These are phyloP conservation scores for Leccinum variabile DNA, from an alignment of 1,284 basidiomycete species.

Conservation along the genomic window DNA sequence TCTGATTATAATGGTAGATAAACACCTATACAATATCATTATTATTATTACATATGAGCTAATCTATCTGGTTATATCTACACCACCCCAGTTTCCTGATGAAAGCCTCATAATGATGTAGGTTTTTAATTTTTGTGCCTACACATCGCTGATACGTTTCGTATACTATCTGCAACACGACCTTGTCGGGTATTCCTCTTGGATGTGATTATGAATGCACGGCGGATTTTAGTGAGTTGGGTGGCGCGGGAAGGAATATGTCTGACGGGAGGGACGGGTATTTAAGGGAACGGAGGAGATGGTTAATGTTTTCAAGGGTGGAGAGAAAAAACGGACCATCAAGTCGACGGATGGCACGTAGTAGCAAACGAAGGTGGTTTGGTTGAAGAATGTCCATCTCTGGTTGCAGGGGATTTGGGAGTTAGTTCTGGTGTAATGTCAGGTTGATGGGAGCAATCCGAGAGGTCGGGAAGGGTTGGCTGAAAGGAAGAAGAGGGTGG, in stretches of 20 bases:
- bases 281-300: constrained; percentile 58
- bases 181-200: constrained; percentile 52
- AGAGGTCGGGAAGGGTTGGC: constrained; percentile 35
- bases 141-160: constrained; percentile 80
- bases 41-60: no score
- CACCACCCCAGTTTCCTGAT: no score
- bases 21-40: no score
- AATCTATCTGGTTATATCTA: no score
- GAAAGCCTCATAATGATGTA: constrained; percentile 71
- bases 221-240: constrained; percentile 49
- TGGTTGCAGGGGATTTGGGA: constrained; percentile 17
- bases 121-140: constrained; percentile 62
- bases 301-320: constrained; percentile 58
- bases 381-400: constrained; percentile 20
- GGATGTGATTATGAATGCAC: constrained; percentile 48
- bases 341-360: constrained; percentile 59
- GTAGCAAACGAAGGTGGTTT: constrained; percentile 57
- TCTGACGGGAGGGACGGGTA: constrained; percentile 55
- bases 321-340: constrained; percentile 71
- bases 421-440: constrained; percentile 19
- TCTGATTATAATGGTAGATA: no score
- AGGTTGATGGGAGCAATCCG: constrained; percentile 19
- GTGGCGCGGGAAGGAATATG: constrained; percentile 41
- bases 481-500: constrained; percentile 38
- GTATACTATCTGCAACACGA: constrained; percentile 68